Base-by-base conservation (phyloP, 306 rosid genomes). In the Cicer arietinum region DNA sequence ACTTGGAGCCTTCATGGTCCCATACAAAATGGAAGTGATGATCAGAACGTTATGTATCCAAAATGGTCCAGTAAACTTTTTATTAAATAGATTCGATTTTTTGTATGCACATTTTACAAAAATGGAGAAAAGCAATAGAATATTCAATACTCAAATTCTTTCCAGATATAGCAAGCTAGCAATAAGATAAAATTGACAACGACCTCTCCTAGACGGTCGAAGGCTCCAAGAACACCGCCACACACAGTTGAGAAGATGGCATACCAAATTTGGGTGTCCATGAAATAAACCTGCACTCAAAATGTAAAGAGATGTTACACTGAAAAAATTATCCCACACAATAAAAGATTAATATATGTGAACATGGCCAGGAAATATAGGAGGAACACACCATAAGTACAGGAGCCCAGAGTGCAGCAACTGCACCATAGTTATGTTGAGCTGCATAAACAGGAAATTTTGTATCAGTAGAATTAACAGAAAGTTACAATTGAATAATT, bases 201-300 rank as follows among this genome's bases (percentile, higher is more conserved):
- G 35, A 92, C 99, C 97, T 94, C 97, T 84, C 99, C 99, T 2
- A 94, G 91, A 76, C 95, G 99, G 80, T 90, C 96, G 11, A 89
- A 94, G 79, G 99, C 99, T 17, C 99, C 99, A 82, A 88, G 76
- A 79, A 94, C 84, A 74, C 99, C 99, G 43, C 99, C 99, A 56
- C 78, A 86, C 67, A 92, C 3, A 67, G 99, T 94, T 52, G 96
- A 91, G 82, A 76, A 92, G 71, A 94, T 47, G 48, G 99, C 56
- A 84, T 94, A 94, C 99, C 97, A 94, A 71, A 94, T 92, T 88
- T 94, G 99, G 71, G 96, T 90, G 84, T 94, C 99, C 99, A 94
- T 85, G 84, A 91, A 94, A 81, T 94, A 94, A 71, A 94, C 90
- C 99, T 94, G 86, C 79, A 87, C 47, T 79, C 50, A 76, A 80